Evolutionary conservation across 176 grass and related monocot species (phyloP), one percentile per base, ranked within the genome.

Genomic region (Eragrostis nindensis): DNA sequence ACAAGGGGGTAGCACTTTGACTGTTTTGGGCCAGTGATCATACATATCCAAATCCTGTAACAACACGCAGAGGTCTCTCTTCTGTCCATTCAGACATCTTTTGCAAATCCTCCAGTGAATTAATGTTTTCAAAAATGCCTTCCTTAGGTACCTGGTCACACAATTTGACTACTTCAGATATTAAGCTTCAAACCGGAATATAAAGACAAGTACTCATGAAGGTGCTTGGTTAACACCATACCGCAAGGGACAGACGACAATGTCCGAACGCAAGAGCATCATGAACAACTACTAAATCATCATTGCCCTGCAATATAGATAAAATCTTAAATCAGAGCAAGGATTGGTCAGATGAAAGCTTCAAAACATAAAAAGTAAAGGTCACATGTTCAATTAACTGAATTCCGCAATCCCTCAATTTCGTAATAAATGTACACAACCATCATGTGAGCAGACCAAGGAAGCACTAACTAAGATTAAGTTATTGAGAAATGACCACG

Each of bases 31-130:
- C 27, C 72, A 70, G 25, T 19, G 64, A 86, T 7, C 78, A 73
- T 93, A 99, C 96, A 70, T 95, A 88, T 89, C 86, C 88, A 84
- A 99, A 99, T 81, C 92, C 92, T 81, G 96, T 95, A 83, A 91
- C 96, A 26, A 99, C 87, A 15, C 88, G 88, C 57, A 99, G 17
- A 57, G 92, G 96, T 73, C 86, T 90, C 64, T 95, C 82, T 81
- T 87, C 85, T 72, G 92, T 93, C 96, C 96, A 99, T 26, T 91
- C 79, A 77, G 92, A 85, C 96, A 99, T 99, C 18, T 86, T 84
- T 89, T 83, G 59, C 76, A 99, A 90, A 29, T 91, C 92, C 63
- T 90, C 84, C 9, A 99, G 16, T 73, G 84, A 86, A 88, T 93
- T 86, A 90, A 95, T 70, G 49, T 91, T 93, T 79, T 99, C 88